phyloP scores from a whole-genome alignment of 2,329 filamentous ascomycete genomes.

The Tolypocladium paradoxum region DNA sequence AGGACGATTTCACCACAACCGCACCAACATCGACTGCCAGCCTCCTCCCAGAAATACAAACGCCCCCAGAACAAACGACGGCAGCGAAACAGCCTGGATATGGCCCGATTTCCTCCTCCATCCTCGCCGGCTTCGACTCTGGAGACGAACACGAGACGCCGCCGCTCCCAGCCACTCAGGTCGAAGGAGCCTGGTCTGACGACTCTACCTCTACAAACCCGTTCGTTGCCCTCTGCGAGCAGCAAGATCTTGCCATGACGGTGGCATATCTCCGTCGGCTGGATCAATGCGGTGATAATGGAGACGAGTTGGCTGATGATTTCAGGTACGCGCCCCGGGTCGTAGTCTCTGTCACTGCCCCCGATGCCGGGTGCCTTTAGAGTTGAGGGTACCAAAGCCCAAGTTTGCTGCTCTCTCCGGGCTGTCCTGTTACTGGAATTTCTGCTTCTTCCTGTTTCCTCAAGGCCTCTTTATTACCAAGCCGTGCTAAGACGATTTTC shows the following conservation, averaged over 20 bases:
- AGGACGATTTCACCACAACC: too few relatives aligned
- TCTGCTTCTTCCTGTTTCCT: neutral
- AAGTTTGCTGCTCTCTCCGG: neutral
- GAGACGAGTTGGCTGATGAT: neutral
- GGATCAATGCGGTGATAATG: neutral
- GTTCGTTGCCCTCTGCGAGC: neutral
- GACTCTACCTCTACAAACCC: neutral
- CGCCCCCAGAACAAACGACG: too few relatives aligned
- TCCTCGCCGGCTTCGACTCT: neutral
- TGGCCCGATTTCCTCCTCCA: neutral
- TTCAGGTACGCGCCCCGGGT: neutral
- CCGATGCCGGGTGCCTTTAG: neutral
- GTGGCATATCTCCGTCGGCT: neutral
- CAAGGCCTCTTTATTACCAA: neutral
- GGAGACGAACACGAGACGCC: neutral
- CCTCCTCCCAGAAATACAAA: too few relatives aligned
- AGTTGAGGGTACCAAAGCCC: too few relatives aligned
- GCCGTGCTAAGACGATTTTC: neutral
- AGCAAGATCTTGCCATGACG: neutral
- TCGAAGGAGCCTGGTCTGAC: too few relatives aligned
- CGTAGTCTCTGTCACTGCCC: too few relatives aligned
- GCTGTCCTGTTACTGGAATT: neutral
- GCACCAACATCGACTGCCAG: too few relatives aligned
- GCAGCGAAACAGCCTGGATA: too few relatives aligned
- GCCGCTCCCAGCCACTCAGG: too few relatives aligned